Conservation (phyloP, 257 asterid species). For the Apocynum venetum region DNA sequence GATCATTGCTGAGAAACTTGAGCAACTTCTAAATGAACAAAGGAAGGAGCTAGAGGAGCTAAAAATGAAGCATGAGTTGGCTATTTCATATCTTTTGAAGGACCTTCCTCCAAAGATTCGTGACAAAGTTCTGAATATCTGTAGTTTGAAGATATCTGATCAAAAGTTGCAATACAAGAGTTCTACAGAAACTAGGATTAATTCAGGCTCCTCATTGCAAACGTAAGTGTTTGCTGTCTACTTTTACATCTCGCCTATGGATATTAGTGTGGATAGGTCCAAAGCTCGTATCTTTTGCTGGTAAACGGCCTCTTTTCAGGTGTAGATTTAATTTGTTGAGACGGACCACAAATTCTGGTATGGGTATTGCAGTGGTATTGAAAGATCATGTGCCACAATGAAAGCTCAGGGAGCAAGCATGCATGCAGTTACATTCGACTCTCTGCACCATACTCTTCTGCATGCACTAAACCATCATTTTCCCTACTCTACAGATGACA, state of each 20-base stretch:
- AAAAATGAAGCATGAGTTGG: slow-evolving; percentile 55
- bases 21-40: slow-evolving; percentile 55
- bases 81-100: slow-evolving; percentile 44
- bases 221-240: slow-evolving; percentile 29
- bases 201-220: slow-evolving; percentile 28
- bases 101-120: slow-evolving; percentile 54
- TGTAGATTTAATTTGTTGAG: slow-evolving; percentile 9
- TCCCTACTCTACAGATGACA: slow-evolving; percentile 5
- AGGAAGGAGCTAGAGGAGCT: slow-evolving; percentile 60
- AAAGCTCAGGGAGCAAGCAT: neutral
- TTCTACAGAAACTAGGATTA: slow-evolving; percentile 22
- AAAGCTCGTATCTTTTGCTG: neutral
- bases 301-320: slow-evolving; percentile 11
- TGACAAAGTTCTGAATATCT: slow-evolving; percentile 40
- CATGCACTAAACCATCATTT: neutral
- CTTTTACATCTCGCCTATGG: slow-evolving; percentile 14
- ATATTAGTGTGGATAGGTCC: slow-evolving; percentile 11
- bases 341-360: slow-evolving; percentile 13
- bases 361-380: slow-evolving; percentile 14
- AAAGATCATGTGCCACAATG: slow-evolving; percentile 2
- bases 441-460: neutral
- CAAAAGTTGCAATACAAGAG: slow-evolving; percentile 24
- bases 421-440: neutral
- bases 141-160: slow-evolving; percentile 38
- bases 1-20: slow-evolving; percentile 51